Evolutionary conservation across 2,329 filamentous ascomycete species (phyloP), one percentile per base, ranked within the genome.

Genomic region (Fusarium sarcochroum): DNA sequence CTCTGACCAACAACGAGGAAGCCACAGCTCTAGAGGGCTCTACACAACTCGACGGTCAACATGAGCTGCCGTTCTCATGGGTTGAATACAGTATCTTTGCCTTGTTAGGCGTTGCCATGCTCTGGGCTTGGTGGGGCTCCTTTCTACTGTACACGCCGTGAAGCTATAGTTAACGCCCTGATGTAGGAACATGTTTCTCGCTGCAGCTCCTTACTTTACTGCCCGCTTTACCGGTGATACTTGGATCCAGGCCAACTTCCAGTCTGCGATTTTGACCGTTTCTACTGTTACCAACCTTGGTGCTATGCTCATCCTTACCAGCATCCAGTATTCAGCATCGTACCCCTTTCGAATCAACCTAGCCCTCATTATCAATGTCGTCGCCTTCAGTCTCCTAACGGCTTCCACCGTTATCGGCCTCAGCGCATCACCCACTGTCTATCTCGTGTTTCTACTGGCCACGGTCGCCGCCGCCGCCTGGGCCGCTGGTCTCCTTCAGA

Each of bases 151-250:
- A 47, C 30, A 25, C 21, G 17, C n/a, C 7, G 25, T 51, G 52
- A 50, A 30, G 15, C 23, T 18, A 45, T 54, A 50, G 47, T 57
- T 68, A 44, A 68, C 27, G 50, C 18, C 15, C 50, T 14, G 40
- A 47, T 56, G 42, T 70, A 95, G 93, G 93, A 98, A 98, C 83
- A 98, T 98, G 95, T 98, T 98, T 79, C 88, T 98, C 72, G 95
- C 96, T 45, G 94, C 95, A 10, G 93, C 93, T 3, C 93, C 95
- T 6, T 98, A 98, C 83, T 98, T 98, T 81, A 90, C 94, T 75
- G 85, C 84, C 49, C 93, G 95, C 71, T 97, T 98, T 79, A 82
- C 86, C 45, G 84, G 86, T 63, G 88, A 90, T 76, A 81, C 88
- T 54, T 92, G 89, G 85, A 90, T 97, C 58, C 85, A 90, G 35